Evolutionary conservation across 2,329 filamentous ascomycete genomes (phyloP).

Genomic region (Pyrenochaeta sp.): DNA sequence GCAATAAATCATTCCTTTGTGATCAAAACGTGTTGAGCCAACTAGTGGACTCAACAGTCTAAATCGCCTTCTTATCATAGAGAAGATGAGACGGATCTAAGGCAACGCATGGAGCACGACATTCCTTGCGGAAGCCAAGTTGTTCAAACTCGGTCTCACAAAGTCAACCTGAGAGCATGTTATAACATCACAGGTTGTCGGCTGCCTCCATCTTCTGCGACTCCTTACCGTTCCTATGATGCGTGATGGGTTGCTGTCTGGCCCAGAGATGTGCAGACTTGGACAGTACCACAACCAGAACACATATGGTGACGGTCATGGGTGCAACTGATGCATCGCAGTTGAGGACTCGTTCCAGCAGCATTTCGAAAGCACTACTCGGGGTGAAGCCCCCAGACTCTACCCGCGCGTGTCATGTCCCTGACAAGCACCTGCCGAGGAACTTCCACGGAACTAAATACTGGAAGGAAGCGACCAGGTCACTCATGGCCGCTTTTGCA

Average conservation of each 20-base stretch:
- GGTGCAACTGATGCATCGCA: not conserved
- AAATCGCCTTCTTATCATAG: not conserved
- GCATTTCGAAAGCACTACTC: not conserved
- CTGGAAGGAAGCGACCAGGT: too few species aligned
- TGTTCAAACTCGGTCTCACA: not conserved
- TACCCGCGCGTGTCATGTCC: not conserved
- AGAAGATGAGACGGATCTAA: not conserved
- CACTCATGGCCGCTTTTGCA: not conserved
- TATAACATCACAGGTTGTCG: not conserved
- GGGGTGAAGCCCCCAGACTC: not conserved
- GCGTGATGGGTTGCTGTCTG: not conserved
- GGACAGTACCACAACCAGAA: not conserved
- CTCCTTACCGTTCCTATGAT: not conserved
- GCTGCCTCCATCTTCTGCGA: not conserved
- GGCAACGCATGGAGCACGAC: too few species aligned
- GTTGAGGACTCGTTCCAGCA: not conserved
- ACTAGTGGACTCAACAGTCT: not conserved
- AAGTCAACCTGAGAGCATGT: not conserved
- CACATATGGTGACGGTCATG: not conserved
- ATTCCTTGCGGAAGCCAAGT: not conserved
- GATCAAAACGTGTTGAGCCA: not conserved
- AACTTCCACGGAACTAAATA: too few species aligned
- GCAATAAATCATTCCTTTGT: not conserved
- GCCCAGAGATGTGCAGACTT: not conserved
- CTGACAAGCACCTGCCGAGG: not conserved